Percentiles rank a stretch among this genome's conserved stretches.
phyloP scores from a whole-genome alignment of 2,329 filamentous ascomycete species.

The Chaetomium sp. region DNA sequence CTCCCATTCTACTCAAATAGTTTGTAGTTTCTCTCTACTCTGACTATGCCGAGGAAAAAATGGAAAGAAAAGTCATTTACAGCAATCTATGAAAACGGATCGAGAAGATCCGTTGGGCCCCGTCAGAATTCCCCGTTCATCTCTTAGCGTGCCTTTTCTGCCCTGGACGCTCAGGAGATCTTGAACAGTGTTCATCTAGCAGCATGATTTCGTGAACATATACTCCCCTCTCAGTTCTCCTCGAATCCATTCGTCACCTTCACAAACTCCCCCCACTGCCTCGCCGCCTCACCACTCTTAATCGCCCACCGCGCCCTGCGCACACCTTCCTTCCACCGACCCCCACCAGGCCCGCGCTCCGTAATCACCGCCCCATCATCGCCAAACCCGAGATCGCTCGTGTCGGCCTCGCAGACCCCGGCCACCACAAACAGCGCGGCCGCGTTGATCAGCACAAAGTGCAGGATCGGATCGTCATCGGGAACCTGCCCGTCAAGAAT shows the following conservation, averaged over 20 bases:
- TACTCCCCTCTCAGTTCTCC: slow-evolving; percentile 2
- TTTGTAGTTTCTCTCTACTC: no score
- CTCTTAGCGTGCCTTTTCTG: no score
- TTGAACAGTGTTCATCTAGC: no score
- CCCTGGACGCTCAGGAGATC: no score
- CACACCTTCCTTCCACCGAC: slow-evolving; percentile 92
- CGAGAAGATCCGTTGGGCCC: no score
- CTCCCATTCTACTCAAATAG: no score
- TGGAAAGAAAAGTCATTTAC: no score
- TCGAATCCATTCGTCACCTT: slow-evolving; percentile 60
- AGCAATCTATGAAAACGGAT: no score
- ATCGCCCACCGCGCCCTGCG: slow-evolving; percentile 83
- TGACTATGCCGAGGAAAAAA: no score
- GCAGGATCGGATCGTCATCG: slow-evolving; percentile 74
- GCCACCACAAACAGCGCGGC: slow-evolving; percentile 80
- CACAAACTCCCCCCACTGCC: slow-evolving; percentile 76
- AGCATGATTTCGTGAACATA: no score
- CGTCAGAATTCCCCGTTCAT: no score
- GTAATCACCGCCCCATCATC: slow-evolving; percentile 75
- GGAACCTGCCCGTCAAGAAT: slow-evolving; percentile 69
- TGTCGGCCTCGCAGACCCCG: slow-evolving; percentile 78
- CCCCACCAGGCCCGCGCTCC: slow-evolving; percentile 77
- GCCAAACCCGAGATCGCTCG: slow-evolving; percentile 69
- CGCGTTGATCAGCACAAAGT: slow-evolving; percentile 93
- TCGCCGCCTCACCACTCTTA: slow-evolving; percentile 77